A percentile compares a stretch with the other conserved stretches of the same genome.
Evolutionary conservation across 768 basidiomycete species (phyloP).

Genomic region (Nidularia pulvinata): DNA sequence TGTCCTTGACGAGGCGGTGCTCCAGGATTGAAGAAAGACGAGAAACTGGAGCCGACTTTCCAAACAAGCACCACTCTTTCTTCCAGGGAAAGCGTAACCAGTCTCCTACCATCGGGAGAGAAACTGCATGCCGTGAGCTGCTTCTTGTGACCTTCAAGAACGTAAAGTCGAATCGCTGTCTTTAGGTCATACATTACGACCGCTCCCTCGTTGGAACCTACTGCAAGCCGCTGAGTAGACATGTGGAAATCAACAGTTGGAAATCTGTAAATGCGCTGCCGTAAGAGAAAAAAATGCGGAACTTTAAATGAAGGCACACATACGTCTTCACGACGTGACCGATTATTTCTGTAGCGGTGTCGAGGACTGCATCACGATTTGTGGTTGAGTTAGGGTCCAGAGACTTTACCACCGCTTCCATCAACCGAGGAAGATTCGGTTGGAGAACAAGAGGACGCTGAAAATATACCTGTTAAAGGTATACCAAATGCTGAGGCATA

Average conservation of each 20-base stretch:
- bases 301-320: slow-evolving; percentile 11
- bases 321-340: slow-evolving; percentile 95
- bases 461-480: background rate
- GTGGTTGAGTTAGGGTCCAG: slow-evolving; percentile 86
- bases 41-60: slow-evolving; percentile 92
- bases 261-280: slow-evolving; percentile 47
- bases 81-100: slow-evolving; percentile 86
- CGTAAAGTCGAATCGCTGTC: slow-evolving; percentile 92
- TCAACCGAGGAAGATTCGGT: slow-evolving; percentile 78
- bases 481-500: background rate
- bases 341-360: slow-evolving; percentile 92
- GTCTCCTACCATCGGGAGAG: slow-evolving; percentile 89
- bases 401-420: slow-evolving; percentile 96
- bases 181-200: slow-evolving; percentile 97
- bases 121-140: slow-evolving; percentile 85
- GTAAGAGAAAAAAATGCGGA: background rate
- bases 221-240: slow-evolving; percentile 83
- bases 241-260: slow-evolving; percentile 95
- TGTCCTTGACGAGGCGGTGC: slow-evolving; percentile 90
- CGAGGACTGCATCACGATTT: slow-evolving; percentile 81
- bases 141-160: slow-evolving; percentile 90
- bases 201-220: slow-evolving; percentile 94
- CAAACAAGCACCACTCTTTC: slow-evolving; percentile 88
- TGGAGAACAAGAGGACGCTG: slow-evolving; percentile 87
- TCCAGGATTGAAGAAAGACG: slow-evolving; percentile 89